These are phyloP conservation scores for Odontarrhena argentea DNA, from an alignment of 345 rosid genomes.

Conservation along the genomic window DNA sequence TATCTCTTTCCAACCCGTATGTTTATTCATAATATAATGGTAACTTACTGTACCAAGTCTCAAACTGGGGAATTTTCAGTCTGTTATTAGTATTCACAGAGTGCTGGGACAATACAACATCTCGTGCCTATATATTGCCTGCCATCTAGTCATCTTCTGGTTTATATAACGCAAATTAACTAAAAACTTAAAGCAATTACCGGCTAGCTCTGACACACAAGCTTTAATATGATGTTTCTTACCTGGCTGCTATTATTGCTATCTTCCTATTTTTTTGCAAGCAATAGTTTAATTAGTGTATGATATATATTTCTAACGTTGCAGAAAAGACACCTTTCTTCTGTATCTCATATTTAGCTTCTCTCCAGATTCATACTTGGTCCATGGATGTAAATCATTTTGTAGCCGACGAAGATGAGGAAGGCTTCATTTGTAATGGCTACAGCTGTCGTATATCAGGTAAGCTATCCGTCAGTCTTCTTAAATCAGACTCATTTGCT, in stretches of 20 bases:
- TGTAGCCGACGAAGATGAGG: slow-evolving; percentile 92
- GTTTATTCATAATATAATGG: slow-evolving; percentile 8
- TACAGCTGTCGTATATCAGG: slow-evolving; percentile 94
- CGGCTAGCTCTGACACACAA: slow-evolving; percentile 14
- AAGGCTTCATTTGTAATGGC: slow-evolving; percentile 69
- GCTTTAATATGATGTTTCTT: slow-evolving; percentile 11
- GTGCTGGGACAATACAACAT: slow-evolving; percentile 4
- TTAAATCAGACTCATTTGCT: slow-evolving; percentile 20
- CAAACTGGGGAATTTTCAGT: slow-evolving; percentile 10
- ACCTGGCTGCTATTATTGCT: slow-evolving; percentile 14
- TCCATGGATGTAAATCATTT: slow-evolving; percentile 84
- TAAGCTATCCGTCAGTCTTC: slow-evolving; percentile 39
- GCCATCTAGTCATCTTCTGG: slow-evolving; percentile 20
- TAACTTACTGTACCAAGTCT: slow-evolving; percentile 13
- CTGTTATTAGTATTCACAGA: background rate
- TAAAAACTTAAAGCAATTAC: background rate
- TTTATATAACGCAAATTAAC: slow-evolving; percentile 9
- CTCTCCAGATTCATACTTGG: slow-evolving; percentile 76
- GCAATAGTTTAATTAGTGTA: background rate
- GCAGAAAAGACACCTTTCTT: slow-evolving; percentile 20
- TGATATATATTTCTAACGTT: slow-evolving; percentile 15
- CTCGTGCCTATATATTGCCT: slow-evolving; percentile 17
- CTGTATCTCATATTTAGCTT: slow-evolving; percentile 16
- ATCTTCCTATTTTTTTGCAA: slow-evolving; percentile 15
- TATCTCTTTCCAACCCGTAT: slow-evolving; percentile 1